A percentile compares a stretch with the other conserved stretches of the same genome.
These are phyloP conservation scores for Staphylotrichum longicolle DNA, from an alignment of 495 filamentous ascomycete species.

Conservation along the genomic window DNA sequence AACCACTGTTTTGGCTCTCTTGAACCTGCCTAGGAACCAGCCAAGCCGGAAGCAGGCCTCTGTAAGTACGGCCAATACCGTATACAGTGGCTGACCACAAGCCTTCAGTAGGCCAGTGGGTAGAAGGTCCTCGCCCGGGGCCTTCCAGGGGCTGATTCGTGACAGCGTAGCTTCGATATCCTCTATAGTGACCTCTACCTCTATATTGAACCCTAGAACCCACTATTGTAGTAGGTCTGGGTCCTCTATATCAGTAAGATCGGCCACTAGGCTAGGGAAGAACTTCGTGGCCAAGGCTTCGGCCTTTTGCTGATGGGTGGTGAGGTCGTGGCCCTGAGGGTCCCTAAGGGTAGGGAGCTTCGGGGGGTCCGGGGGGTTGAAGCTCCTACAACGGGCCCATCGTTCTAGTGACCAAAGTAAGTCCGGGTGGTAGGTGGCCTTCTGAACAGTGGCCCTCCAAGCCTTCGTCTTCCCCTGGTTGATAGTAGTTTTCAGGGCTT, in stretches of 20 bases:
- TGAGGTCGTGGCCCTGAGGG: background rate
- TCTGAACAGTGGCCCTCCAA: background rate
- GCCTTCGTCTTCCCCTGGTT: background rate
- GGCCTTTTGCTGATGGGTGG: conserved; percentile 2
- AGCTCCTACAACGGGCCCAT: conserved; percentile 12
- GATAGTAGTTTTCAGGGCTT: background rate
- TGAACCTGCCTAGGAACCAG: background rate
- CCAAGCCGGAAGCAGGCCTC: background rate
- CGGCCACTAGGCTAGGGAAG: conserved; percentile 1
- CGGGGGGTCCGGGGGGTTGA: conserved; percentile 6
- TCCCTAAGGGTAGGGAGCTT: conserved; percentile 7
- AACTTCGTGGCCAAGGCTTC: background rate
- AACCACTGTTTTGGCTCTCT: background rate
- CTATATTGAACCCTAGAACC: conserved; percentile 3
- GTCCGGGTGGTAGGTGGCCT: background rate
- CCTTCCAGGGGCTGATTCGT: conserved; percentile 7
- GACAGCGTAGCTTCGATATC: background rate
- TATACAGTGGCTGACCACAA: background rate
- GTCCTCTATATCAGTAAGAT: conserved; percentile 9
- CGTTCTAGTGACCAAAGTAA: conserved; percentile 5
- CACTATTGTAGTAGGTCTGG: background rate
- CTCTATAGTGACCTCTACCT: background rate
- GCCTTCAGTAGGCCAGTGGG: conserved; percentile 8
- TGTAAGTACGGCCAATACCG: background rate
- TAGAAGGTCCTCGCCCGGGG: conserved; percentile 7